Evolutionary conservation across 208 protist species (phyloP), one percentile per base, ranked within the genome.

Genomic region (Crithidia bombi): DNA sequence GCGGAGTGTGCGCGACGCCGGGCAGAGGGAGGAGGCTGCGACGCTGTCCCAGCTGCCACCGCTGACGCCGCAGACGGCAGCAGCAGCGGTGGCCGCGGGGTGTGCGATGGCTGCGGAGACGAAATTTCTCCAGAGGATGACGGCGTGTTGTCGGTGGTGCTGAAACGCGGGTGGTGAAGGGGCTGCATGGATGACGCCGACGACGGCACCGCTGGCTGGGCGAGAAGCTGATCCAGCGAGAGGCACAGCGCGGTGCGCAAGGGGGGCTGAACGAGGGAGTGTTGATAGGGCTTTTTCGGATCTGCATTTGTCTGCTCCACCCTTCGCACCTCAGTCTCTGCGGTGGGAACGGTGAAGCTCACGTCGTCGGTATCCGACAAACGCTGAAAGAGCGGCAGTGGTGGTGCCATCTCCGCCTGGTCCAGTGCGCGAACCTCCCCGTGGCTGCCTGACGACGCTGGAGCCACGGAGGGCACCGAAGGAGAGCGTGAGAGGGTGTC

Each of bases 81-180:
- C 19, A 65, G 58, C 58, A 65, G 43, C 10, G 58, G 58, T 23
- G 58, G 58, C 17, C 58, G 58, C 17, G 41, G 58, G n/a, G 58
- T 65, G 58, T 15, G 58, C n/a, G 38, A 41, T 14, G 28, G 58
- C 43, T 25, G 26, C 17, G 28, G 43, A 3, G 58, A 54, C n/a
- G 44, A 41, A 0, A 65, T 19, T 3, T 32, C 43, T 0, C 44
- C 58, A 1, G 58, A 65, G 30, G 58, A 51, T 2, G 58, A 54
- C 39, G 57, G 30, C 3, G 41, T 50, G 26, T 12, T 44, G 21
- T 21, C 10, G n/a, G 43, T 14, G 39, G 23, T 6, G 35, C 36
- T 21, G 43, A 7, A 19, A 21, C 17, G 43, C 6, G 43, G 46
- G 23, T 30, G 46, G 19, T n/a, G 43, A 21, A 30, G 4, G 3